These are phyloP conservation scores for Aspergillus heteromorphus DNA, from an alignment of 495 filamentous ascomycete species.

Conservation along the genomic window DNA sequence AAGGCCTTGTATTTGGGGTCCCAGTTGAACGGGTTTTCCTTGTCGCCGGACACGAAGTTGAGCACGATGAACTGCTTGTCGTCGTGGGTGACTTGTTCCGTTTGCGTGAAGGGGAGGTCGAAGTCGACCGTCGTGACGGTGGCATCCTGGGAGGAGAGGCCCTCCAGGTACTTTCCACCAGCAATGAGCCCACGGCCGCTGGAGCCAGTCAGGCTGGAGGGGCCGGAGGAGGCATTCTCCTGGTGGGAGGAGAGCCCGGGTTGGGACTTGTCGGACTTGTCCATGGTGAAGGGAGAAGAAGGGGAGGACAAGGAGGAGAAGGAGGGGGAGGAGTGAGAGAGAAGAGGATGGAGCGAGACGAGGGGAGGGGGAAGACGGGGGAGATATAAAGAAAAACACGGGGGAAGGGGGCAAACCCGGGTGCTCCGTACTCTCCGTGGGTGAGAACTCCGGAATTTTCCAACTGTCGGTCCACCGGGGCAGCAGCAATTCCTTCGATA, in stretches of 20 bases:
- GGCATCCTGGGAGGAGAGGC: slow-evolving; percentile 16
- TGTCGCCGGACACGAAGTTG: slow-evolving; percentile 34
- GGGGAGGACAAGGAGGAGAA: neutral
- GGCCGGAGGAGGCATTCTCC: slow-evolving; percentile 18
- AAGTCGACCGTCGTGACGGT: slow-evolving; percentile 35
- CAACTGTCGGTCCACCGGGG: neutral
- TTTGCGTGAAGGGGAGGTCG: slow-evolving; percentile 36
- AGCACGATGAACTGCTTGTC: slow-evolving; percentile 31
- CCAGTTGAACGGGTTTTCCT: slow-evolving; percentile 47
- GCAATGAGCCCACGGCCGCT: slow-evolving; percentile 24
- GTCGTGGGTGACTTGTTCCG: slow-evolving; percentile 18
- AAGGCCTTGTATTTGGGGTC: slow-evolving; percentile 29
- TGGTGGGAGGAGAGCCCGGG: slow-evolving; percentile 23
- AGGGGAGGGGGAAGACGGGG: neutral
- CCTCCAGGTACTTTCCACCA: slow-evolving; percentile 31
- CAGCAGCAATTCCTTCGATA: neutral
- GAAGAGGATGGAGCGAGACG: neutral
- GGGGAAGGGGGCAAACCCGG: slow-evolving; percentile 2
- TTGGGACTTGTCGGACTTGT: slow-evolving; percentile 15
- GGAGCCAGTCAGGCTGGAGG: neutral
- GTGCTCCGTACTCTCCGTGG: neutral
- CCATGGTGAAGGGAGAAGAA: neutral
- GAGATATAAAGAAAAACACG: slow-evolving; percentile 1
- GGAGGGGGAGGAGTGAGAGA: neutral
- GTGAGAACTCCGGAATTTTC: neutral